Base-by-base conservation (phyloP, 2,329 filamentous ascomycete species). In the Neoascochyta sp. region DNA sequence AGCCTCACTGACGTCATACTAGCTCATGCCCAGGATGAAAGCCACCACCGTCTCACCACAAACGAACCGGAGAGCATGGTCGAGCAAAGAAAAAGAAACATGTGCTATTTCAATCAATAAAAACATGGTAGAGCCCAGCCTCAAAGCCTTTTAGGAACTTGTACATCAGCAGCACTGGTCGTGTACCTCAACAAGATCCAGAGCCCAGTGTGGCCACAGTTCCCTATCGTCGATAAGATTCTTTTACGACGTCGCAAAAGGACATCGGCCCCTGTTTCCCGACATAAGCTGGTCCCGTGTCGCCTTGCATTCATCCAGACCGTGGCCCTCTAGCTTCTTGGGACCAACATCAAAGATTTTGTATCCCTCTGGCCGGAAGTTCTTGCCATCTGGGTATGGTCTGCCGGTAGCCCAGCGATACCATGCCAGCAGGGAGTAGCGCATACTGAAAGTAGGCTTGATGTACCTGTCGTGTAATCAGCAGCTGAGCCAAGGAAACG, bases 261-360 rank as follows among this genome's bases (percentile, higher is more conserved):
- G 59, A 42, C 57, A 62, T 7, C 37, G 33, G 3, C 52, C 57
- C n/a, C 53, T 44, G n/a, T 37, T 30, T 8, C 22, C 36, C 2
- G n/a, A 36, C 43, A 57, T 40, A 16, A 61, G 29, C 32, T 27
- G 54, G 28, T 47, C 47, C 24, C 36, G 46, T 9, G 35, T 47
- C 10, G 34, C 39, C 20, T 50, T 37, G 29, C 57, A 55, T 25
- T 60, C 48, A 7, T 45, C 41, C 13, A 34, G 32, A 1, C 73
- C 73, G 29, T 68, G 65, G 2, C 69, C 70, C 41, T 73, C 66
- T 29, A 75, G 70, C 26, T 63, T 67, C 30, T 57, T 64, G 0
- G 83, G 84, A 0, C 83, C 83, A 11, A 86, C 57, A 27, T 86
- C 77, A 12, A 71, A 64, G 24, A 77, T 70, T 3, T 67, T 44